phyloP scores from a whole-genome alignment of 1,284 basidiomycete species.

The Marasmius sp. region DNA sequence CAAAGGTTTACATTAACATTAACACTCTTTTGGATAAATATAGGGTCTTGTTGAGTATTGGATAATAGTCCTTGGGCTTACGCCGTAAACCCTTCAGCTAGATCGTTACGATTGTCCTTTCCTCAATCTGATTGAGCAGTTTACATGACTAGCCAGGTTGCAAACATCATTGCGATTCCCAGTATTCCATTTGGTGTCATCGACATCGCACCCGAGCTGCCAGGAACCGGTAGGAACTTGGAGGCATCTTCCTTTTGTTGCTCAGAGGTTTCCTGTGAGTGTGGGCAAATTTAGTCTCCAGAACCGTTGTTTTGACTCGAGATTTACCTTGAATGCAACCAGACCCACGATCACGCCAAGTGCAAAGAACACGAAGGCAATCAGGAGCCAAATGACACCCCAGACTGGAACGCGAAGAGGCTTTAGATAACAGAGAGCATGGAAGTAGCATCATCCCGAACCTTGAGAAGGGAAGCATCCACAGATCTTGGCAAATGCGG shows the following conservation, averaged over 20 bases:
- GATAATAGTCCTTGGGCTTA: too few species aligned
- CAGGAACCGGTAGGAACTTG: conserved; percentile 67
- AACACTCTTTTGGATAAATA: too few species aligned
- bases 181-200: conserved; percentile 15
- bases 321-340: conserved; percentile 78
- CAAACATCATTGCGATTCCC: neutral
- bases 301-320: neutral
- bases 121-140: neutral
- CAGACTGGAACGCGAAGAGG: conserved; percentile 50
- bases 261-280: conserved; percentile 49
- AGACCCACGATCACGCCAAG: conserved; percentile 82
- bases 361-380: conserved; percentile 81
- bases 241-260: conserved; percentile 50
- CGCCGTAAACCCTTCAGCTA: too few species aligned
- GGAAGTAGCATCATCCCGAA: conserved; percentile 20
- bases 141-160: neutral
- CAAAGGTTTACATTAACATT: too few species aligned
- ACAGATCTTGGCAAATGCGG: conserved; percentile 85
- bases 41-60: too few species aligned
- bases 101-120: too few species aligned
- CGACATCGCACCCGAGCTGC: conserved; percentile 38
- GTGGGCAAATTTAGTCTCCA: neutral
- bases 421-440: neutral
- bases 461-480: conserved; percentile 78
- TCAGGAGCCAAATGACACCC: conserved; percentile 90